Percentiles rank a stretch among this genome's conserved stretches.
Conservation (phyloP, 176 grass and related monocot genomes). For the Tillandsia fasciculata region DNA sequence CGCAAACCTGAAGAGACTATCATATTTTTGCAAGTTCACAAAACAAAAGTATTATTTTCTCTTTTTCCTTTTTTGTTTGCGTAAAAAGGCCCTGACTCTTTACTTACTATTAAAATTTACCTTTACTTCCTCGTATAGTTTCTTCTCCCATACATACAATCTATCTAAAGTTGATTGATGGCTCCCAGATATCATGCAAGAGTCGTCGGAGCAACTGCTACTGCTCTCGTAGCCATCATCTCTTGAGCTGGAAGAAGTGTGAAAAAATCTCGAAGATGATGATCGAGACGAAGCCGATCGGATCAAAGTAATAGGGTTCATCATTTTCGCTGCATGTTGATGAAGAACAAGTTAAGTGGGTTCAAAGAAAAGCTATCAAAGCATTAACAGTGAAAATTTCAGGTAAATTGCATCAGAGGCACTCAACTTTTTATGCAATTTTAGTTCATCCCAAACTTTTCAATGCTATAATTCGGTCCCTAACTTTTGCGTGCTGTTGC, state of each 20-base stretch:
- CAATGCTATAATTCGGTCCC: no score
- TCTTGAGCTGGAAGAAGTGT: slow-evolving; percentile 58
- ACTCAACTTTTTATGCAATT: no score
- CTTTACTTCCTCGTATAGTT: slow-evolving; percentile 97
- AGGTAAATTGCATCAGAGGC: no score
- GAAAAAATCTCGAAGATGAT: slow-evolving; percentile 63
- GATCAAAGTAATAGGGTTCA: slow-evolving; percentile 72
- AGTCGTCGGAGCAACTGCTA: slow-evolving; percentile 73
- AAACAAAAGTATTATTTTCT: no score
- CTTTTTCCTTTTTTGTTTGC: no score
- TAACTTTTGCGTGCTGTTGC: no score
- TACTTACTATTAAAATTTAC: slow-evolving; percentile 18
- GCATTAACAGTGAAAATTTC: neutral
- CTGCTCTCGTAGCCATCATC: slow-evolving; percentile 69
- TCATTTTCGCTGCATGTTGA: slow-evolving; percentile 52
- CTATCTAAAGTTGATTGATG: slow-evolving; percentile 91
- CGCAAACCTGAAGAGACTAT: no score
- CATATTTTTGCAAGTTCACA: no score
- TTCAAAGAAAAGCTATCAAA: neutral
- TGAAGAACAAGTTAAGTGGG: slow-evolving; percentile 15
- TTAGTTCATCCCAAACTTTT: no score
- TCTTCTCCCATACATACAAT: slow-evolving; percentile 94
- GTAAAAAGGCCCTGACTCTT: no score
- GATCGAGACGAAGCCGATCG: slow-evolving; percentile 69
- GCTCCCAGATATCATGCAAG: slow-evolving; percentile 60